A percentile compares a stretch with the other conserved stretches of the same genome.
phyloP scores from a whole-genome alignment of 805 yeast genomes.

The Candida incommunis region DNA sequence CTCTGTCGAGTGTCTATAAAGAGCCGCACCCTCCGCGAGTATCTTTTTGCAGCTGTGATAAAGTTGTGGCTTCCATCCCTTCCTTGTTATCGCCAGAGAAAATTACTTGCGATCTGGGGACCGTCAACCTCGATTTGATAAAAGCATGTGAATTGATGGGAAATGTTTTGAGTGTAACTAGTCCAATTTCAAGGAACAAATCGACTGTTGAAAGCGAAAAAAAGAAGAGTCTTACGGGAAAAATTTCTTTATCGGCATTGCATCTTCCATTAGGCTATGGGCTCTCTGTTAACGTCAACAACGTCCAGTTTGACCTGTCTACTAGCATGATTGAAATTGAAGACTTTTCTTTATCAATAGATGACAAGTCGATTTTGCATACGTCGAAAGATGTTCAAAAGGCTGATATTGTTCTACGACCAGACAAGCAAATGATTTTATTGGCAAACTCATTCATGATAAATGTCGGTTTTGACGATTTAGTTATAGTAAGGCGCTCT shows the following conservation, averaged over 20 bases:
- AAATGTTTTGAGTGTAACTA: not conserved
- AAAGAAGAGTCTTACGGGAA: no score
- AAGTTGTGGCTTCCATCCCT: not conserved
- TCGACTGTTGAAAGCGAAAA: not conserved
- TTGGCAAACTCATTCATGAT: slow-evolving; percentile 7
- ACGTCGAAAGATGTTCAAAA: not conserved
- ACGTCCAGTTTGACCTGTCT: not conserved
- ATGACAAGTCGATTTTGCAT: not conserved
- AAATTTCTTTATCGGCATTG: not conserved
- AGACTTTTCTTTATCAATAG: not conserved
- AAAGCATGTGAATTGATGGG: not conserved
- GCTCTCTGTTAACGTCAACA: not conserved
- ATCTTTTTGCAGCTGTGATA: not conserved
- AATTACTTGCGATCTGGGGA: not conserved
- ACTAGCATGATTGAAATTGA: not conserved
- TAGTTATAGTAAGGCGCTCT: not conserved
- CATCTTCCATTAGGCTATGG: not conserved
- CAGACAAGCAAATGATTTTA: slow-evolving; percentile 1
- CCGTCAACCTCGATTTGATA: not conserved
- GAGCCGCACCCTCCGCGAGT: not conserved
- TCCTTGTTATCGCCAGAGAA: not conserved
- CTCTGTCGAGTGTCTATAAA: slow-evolving; percentile 39
- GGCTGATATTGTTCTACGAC: not conserved
- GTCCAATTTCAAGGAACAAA: not conserved
- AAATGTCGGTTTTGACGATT: slow-evolving; percentile 17